Evolutionary conservation across 352 stramenopile genomes (phyloP).

Genomic region (Elongisporangium senticosum): DNA sequence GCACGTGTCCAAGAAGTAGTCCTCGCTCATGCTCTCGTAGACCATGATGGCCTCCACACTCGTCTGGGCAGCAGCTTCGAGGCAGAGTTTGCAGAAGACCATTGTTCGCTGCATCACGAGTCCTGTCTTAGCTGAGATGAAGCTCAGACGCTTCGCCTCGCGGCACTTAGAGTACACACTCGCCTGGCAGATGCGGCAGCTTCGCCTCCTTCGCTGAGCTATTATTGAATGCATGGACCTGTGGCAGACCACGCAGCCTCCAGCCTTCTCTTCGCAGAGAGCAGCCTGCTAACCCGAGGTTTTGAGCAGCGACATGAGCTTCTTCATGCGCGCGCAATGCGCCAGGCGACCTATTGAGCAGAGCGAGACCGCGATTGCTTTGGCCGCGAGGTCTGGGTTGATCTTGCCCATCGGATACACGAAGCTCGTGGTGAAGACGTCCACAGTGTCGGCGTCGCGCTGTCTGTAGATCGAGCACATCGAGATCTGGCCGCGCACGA

Average conservation of each 20-base stretch:
- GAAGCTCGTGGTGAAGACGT: conserved; percentile 43
- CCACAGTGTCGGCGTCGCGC: conserved; percentile 28
- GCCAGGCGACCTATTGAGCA: conserved; percentile 22
- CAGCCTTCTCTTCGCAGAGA: conserved; percentile 1
- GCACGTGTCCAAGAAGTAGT: not conserved
- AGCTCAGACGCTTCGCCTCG: not conserved
- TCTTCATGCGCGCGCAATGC: conserved; percentile 44
- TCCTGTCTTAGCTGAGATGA: not conserved
- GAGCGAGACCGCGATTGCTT: conserved; percentile 28
- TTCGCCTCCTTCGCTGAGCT: not conserved
- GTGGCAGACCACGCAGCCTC: not conserved
- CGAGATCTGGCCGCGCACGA: conserved; percentile 44
- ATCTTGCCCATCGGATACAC: conserved; percentile 36
- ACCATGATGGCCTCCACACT: not conserved
- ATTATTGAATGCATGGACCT: not conserved
- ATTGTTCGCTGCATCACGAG: not conserved
- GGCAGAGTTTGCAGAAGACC: not conserved
- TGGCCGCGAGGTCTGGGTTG: conserved; percentile 25
- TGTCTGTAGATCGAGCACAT: conserved; percentile 45
- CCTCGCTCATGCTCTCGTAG: not conserved
- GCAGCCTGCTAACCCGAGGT: conserved; percentile 11
- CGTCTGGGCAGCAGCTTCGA: not conserved
- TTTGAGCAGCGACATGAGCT: conserved; percentile 41
- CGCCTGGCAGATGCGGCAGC: not conserved
- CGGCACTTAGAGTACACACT: not conserved